Evolutionary conservation across 495 filamentous ascomycete species (phyloP).

Genomic region (Glonium stellatum): DNA sequence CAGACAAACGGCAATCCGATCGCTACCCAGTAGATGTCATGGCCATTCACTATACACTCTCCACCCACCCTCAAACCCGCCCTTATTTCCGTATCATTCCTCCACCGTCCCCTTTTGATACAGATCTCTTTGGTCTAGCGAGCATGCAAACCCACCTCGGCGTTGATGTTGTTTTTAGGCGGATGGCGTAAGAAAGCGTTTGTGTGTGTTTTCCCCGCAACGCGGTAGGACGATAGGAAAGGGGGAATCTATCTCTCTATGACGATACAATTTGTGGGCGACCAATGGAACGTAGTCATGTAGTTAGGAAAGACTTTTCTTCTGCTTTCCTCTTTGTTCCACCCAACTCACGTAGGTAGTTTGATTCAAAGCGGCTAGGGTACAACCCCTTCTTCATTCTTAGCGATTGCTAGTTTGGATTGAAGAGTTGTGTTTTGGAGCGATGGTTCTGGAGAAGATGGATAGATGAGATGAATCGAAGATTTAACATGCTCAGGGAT

Average conservation of each 20-base stretch:
- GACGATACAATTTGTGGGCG: background rate
- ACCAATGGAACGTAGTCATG: background rate
- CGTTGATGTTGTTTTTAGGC: conserved; percentile 4
- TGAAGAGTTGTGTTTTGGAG: no score
- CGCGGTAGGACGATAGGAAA: background rate
- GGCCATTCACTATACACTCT: background rate
- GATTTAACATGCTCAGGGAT: no score
- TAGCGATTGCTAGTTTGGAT: no score
- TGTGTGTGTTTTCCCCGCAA: background rate
- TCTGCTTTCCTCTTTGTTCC: background rate
- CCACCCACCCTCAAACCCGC: background rate
- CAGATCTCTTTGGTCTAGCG: background rate
- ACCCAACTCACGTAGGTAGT: background rate
- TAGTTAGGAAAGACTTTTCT: background rate
- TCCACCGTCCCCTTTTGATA: conserved; percentile 1
- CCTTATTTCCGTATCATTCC: background rate
- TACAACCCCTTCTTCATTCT: background rate
- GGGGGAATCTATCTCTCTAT: background rate
- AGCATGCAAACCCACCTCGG: conserved; percentile 2
- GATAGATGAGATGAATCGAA: no score
- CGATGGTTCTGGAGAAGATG: no score
- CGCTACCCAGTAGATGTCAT: background rate
- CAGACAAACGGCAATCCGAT: conserved; percentile 5
- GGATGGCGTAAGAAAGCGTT: background rate
- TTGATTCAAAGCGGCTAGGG: background rate